These are phyloP conservation scores for Petrea volubilis DNA, from an alignment of 257 asterid species.

Conservation along the genomic window DNA sequence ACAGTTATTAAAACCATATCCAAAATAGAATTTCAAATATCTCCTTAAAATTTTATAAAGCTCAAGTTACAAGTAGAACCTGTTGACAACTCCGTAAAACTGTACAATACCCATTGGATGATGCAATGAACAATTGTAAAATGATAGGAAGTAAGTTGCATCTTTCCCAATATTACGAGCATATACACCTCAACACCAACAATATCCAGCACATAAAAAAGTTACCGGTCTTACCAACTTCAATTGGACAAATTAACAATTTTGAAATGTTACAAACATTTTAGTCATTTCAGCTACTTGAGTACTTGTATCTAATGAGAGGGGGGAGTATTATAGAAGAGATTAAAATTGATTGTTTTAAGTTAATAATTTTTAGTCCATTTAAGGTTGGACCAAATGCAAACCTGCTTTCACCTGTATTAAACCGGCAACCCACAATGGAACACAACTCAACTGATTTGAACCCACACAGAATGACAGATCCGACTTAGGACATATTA, in stretches of 20 bases:
- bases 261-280: neutral
- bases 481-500: no score
- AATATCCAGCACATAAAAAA: neutral
- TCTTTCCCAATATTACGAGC: no score
- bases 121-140: neutral
- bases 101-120: neutral
- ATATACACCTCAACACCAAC: neutral
- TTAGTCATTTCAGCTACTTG: neutral
- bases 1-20: no score
- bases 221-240: neutral
- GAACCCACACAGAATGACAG: no score
- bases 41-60: no score
- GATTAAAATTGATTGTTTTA: no score
- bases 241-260: neutral
- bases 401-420: neutral
- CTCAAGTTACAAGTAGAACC: no score
- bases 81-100: neutral
- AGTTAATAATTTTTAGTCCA: no score
- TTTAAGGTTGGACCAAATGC: neutral
- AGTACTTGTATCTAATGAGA: neutral
- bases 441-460: no score
- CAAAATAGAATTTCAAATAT: neutral
- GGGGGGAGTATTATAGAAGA: neutral
- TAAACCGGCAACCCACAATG: neutral
- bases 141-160: no score